Base-by-base conservation (phyloP, 495 filamentous ascomycete species). In the Penicillium soppii region DNA sequence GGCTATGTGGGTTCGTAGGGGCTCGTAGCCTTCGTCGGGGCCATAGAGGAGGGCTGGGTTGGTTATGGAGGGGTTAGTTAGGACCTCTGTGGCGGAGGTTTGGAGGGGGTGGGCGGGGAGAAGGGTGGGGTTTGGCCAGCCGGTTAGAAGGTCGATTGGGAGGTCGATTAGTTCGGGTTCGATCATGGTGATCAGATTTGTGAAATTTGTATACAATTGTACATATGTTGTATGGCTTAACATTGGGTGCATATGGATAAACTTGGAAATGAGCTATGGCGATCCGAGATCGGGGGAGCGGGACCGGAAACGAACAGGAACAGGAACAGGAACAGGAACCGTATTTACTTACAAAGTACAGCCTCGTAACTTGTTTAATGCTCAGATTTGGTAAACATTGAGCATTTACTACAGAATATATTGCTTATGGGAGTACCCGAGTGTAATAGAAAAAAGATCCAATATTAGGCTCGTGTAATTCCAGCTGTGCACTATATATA, bases 1-100 rank as follows among this genome's bases (percentile, higher is more conserved):
- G 26, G 88, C 84, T 20, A 96, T 66, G 21, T 81, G 72, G 48
- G 76, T 65, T 5, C 89, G 72, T 1, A 90, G 70, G 23, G 85
- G 83, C 20, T 74, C 63, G 54, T 89, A 88, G 6, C 92, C 92
- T 33, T 78, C 69, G 60, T 95, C 90, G 3, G 89, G 85, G 0
- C 85, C 92, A 63, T 97, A 97, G 13, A 81, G 73, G 25, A 96
- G 72, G 26, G 69, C 83, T 12, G 83, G 72, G 22, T 73, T 66
- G 44, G 75, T 73, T 47, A 84, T 68, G n/a, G 67, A 53, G 13
- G 83, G 77, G 49, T 83, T 72, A 10, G 79, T 76, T 39, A 95
- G 76, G 13, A 81, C 79, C 12, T 57, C 57, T 17, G 70, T 58
- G 52, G 84, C 68, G 26, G 87, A 86, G 8, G 65, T 54, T 27